A percentile compares a stretch with the other conserved stretches of the same genome.
Evolutionary conservation across 345 rosid genomes (phyloP).

Genomic region (Citrus reticulata): DNA sequence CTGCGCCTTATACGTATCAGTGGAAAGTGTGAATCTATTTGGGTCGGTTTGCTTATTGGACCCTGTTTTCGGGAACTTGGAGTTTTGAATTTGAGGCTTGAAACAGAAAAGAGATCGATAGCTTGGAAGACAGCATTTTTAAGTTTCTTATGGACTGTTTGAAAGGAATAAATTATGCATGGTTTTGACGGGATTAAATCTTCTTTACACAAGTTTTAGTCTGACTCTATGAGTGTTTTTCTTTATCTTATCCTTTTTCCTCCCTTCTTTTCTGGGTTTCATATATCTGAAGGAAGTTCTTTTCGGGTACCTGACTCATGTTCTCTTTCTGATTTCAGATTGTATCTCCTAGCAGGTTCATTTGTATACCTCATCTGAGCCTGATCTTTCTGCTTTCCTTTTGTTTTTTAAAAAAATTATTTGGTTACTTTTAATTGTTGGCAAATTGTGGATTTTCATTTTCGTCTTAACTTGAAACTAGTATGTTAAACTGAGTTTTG

Average conservation of each 20-base stretch:
- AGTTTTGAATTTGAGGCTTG: background rate
- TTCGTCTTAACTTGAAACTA: background rate
- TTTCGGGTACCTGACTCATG: background rate
- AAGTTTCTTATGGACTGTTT: background rate
- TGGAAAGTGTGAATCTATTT: background rate
- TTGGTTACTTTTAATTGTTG: background rate
- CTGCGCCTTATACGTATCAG: background rate
- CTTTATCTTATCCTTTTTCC: background rate
- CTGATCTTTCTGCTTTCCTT: background rate
- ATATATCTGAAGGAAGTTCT: background rate
- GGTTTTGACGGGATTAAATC: background rate
- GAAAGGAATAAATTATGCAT: background rate
- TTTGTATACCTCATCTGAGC: background rate
- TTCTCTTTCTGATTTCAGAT: background rate
- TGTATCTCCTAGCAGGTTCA: background rate
- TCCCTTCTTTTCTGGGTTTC: background rate
- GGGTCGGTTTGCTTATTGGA: background rate
- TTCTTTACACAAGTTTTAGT: background rate
- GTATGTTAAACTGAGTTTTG: background rate
- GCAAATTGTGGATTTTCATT: background rate
- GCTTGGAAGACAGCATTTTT: background rate
- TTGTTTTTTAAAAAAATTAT: background rate
- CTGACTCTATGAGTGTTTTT: background rate
- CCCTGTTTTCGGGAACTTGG: background rate
- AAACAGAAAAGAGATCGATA: background rate